These are phyloP conservation scores for Eucalyptus coolabah DNA, from an alignment of 345 rosid species.

Conservation along the genomic window DNA sequence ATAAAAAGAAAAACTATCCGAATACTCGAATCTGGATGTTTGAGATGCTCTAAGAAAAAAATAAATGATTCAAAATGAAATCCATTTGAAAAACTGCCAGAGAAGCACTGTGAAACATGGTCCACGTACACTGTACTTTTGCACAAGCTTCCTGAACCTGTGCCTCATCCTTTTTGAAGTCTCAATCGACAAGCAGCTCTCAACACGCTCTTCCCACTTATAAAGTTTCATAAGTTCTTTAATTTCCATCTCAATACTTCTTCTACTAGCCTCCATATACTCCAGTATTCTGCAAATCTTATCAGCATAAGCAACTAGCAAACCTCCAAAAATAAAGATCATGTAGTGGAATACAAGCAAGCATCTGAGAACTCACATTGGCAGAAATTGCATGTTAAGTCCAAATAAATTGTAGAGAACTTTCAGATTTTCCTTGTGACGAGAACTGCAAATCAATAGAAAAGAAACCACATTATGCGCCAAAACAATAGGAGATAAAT, in stretches of 20 bases:
- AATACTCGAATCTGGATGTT: background rate
- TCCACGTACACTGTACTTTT: conserved; percentile 62
- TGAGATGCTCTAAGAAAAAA: background rate
- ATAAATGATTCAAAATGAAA: background rate
- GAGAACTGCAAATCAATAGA: conserved; percentile 24
- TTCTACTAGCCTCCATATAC: conserved; percentile 40
- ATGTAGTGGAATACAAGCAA: background rate
- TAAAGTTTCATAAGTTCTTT: conserved; percentile 58
- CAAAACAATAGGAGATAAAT: background rate
- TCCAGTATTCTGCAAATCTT: conserved; percentile 44
- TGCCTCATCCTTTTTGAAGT: conserved; percentile 53
- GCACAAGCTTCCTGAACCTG: conserved; percentile 65
- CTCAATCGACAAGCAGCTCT: conserved; percentile 38
- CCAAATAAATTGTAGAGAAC: conserved; percentile 83
- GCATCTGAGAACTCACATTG: conserved; percentile 37
- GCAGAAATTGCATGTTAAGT: conserved; percentile 75
- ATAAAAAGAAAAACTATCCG: background rate
- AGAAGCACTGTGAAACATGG: background rate
- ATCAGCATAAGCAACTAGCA: background rate
- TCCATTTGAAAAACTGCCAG: background rate
- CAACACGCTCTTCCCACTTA: conserved; percentile 61
- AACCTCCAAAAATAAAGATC: background rate
- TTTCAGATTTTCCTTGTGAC: conserved; percentile 42
- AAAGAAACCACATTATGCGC: background rate
- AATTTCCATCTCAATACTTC: conserved; percentile 43